These are phyloP conservation scores for Dictyostelium brefeldianum DNA, from an alignment of 78 protist genomes.

Conservation along the genomic window DNA sequence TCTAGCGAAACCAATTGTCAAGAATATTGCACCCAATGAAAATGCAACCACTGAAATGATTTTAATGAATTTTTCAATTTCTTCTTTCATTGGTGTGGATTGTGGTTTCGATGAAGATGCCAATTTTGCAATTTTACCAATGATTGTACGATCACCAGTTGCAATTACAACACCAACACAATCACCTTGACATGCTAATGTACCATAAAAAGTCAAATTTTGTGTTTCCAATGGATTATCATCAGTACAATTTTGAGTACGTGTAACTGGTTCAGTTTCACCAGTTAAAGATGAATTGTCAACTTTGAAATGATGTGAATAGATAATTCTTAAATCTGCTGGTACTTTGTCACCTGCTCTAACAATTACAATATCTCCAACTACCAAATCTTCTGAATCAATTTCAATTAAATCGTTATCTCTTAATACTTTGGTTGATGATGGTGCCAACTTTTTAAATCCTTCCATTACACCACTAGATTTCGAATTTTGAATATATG, in stretches of 20 bases:
- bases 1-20: constrained; percentile 52
- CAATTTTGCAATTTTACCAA: constrained; percentile 94
- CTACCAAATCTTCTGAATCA: constrained; percentile 61
- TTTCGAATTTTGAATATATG: constrained; percentile 91
- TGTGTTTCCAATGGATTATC: constrained; percentile 89
- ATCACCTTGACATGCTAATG: constrained; percentile 89
- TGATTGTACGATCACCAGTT: constrained; percentile 94
- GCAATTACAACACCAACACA: constrained; percentile 88
- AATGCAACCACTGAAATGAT: constrained; percentile 91
- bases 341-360: constrained; percentile 94
- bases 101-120: constrained; percentile 54
- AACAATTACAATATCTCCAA: constrained; percentile 81
- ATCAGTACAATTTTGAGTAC: constrained; percentile 70
- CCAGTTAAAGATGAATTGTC: constrained; percentile 97
- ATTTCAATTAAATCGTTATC: constrained; percentile 82
- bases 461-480: constrained; percentile 90
- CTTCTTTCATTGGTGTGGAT: constrained; percentile 78
- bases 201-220: constrained; percentile 91
- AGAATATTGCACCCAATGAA: constrained; percentile 32
- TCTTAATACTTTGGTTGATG: constrained; percentile 82
- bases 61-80: constrained; percentile 91
- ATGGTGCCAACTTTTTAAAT: constrained; percentile 87
- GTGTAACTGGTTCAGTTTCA: constrained; percentile 94
- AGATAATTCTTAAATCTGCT: constrained; percentile 94
- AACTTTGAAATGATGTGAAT: constrained; percentile 78